phyloP scores from a whole-genome alignment of 345 rosid species.

The Pugionium cornutum region DNA sequence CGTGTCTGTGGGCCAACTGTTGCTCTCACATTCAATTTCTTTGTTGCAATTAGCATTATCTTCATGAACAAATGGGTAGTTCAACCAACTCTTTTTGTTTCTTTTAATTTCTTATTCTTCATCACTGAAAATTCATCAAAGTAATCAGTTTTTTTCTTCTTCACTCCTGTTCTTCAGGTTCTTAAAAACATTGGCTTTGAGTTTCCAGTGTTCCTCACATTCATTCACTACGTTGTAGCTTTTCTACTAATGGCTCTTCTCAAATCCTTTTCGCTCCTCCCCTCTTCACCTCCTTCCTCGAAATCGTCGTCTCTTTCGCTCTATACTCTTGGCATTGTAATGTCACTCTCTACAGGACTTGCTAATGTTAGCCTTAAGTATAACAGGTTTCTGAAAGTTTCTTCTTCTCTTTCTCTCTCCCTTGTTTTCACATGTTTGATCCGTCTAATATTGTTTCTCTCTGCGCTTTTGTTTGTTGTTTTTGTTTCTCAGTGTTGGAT shows the following conservation, averaged over 20 bases:
- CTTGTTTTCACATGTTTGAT: not conserved
- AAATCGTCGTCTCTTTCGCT: conserved; percentile 59
- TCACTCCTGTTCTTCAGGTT: conserved; percentile 48
- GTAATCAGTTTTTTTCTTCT: conserved; percentile 3
- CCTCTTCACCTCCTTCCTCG: conserved; percentile 63
- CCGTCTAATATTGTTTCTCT: not conserved
- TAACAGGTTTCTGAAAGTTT: conserved; percentile 58
- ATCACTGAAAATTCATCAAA: conserved; percentile 1
- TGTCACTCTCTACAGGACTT: conserved; percentile 93
- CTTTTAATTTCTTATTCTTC: not conserved
- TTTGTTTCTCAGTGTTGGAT: conserved; percentile 64
- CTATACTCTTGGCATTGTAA: conserved; percentile 77
- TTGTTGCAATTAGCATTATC: conserved; percentile 74
- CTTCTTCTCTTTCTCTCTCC: not conserved
- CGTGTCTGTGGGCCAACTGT: conserved; percentile 58
- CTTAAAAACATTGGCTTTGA: conserved; percentile 83
- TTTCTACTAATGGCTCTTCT: conserved; percentile 81
- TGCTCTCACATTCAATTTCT: conserved; percentile 82
- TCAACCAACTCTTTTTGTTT: not conserved
- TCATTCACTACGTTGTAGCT: conserved; percentile 80
- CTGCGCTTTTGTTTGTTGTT: not conserved
- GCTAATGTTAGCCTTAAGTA: conserved; percentile 98
- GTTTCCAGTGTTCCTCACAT: conserved; percentile 83
- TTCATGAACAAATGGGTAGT: conserved; percentile 89
- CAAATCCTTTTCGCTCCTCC: conserved; percentile 67